Conservation (phyloP, 2,329 filamentous ascomycete genomes). For the Fusarium sp. region DNA sequence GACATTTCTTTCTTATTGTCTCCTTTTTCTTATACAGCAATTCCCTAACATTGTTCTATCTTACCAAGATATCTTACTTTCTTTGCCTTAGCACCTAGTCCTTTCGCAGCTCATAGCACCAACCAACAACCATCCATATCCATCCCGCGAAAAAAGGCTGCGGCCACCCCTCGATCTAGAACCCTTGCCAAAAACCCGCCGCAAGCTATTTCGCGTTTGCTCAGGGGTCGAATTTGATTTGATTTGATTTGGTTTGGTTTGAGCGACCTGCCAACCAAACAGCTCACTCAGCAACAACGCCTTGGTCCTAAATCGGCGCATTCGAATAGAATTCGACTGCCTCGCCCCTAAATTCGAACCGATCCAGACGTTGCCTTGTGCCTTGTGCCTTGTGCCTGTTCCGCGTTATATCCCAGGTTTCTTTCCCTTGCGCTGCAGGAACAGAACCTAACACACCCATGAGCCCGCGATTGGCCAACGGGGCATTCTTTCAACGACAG, state of each 20-base stretch:
- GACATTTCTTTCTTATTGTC: constrained; percentile 18
- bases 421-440: constrained; percentile 25
- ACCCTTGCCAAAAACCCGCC: constrained; percentile 45
- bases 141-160: constrained; percentile 48
- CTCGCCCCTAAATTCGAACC: background rate
- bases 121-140: constrained; percentile 23
- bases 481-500: constrained; percentile 42
- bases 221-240: constrained; percentile 48
- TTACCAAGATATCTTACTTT: constrained; percentile 1
- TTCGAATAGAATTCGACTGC: constrained; percentile 14
- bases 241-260: constrained; percentile 40
- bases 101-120: constrained; percentile 6
- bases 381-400: constrained; percentile 6
- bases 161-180: constrained; percentile 50
- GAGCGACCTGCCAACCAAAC: constrained; percentile 36
- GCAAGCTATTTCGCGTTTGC: constrained; percentile 49
- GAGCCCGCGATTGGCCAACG: constrained; percentile 47
- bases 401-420: constrained; percentile 1
- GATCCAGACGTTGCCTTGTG: constrained; percentile 9
- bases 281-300: constrained; percentile 39
- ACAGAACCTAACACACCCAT: constrained; percentile 41
- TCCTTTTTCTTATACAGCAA: constrained; percentile 4
- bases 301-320: constrained; percentile 10
- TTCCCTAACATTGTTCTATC: constrained; percentile 2
- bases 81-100: constrained; percentile 9